phyloP scores from a whole-genome alignment of 164 flowering plant species.

The Stephania cephalantha region DNA sequence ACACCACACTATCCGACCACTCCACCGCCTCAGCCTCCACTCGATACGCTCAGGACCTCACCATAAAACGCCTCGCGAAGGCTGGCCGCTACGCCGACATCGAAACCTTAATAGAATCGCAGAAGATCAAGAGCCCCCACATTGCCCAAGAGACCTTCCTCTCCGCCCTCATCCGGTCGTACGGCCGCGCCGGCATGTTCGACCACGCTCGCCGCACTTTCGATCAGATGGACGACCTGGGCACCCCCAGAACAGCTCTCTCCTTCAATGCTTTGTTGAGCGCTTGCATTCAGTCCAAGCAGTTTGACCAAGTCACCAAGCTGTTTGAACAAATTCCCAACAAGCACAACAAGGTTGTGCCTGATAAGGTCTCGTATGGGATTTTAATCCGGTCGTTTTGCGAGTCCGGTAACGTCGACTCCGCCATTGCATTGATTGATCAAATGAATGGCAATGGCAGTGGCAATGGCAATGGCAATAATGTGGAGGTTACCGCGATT shows the following conservation, averaged over 20 bases:
- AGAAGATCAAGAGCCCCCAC: conserved; percentile 45
- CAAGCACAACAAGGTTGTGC: conserved; percentile 36
- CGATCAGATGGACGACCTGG: conserved; percentile 58
- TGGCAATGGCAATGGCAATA: background rate
- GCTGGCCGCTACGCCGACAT: conserved; percentile 60
- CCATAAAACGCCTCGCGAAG: conserved; percentile 61
- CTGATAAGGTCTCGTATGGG: conserved; percentile 60
- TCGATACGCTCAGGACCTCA: conserved; percentile 54
- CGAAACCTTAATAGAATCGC: conserved; percentile 58
- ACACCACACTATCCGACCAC: conserved; percentile 15
- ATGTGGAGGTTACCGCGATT: conserved; percentile 38
- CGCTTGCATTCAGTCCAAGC: conserved; percentile 41
- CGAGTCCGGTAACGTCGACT: conserved; percentile 38
- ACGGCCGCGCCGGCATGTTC: conserved; percentile 74
- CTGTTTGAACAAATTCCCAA: conserved; percentile 48
- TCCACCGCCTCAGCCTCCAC: conserved; percentile 36
- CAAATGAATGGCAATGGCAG: conserved; percentile 40
- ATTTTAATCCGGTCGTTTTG: conserved; percentile 50
- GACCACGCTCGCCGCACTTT: conserved; percentile 59
- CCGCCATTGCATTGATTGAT: conserved; percentile 34
- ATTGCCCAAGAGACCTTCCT: conserved; percentile 54
- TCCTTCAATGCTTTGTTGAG: conserved; percentile 71
- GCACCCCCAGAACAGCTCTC: conserved; percentile 47
- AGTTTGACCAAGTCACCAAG: conserved; percentile 39
- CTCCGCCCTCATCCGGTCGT: conserved; percentile 53